Percentiles rank a stretch among this genome's conserved stretches.
Conservation (phyloP, 192 early-diverging fungal genomes). For the Gryganskiella cystojenkinii region DNA sequence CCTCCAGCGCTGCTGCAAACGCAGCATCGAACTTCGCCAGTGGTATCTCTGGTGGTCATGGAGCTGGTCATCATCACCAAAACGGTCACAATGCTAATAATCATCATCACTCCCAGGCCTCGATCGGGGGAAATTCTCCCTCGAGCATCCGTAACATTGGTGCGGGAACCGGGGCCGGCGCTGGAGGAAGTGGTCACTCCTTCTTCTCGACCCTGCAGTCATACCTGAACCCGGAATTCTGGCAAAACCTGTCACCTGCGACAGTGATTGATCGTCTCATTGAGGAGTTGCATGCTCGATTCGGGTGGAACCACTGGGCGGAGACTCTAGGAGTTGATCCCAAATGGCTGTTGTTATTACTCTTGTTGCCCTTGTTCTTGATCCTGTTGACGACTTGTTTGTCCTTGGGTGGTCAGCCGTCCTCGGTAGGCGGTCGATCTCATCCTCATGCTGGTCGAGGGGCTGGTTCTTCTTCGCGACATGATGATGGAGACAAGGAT, state of each 20-base stretch:
- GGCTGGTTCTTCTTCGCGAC: neutral
- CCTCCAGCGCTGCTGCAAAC: conserved; percentile 12
- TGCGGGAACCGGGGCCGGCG: too few relatives aligned
- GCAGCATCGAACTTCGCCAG: conserved; percentile 1
- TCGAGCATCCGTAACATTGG: too few relatives aligned
- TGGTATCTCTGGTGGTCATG: neutral
- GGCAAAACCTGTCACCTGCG: neutral
- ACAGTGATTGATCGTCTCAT: neutral
- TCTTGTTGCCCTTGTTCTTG: conserved; percentile 11
- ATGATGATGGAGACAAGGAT: neutral
- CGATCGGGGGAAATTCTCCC: too few relatives aligned
- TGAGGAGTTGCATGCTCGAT: neutral
- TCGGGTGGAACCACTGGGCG: conserved; percentile 1
- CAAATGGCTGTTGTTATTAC: conserved; percentile 9
- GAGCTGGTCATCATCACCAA: too few relatives aligned
- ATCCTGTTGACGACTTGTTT: conserved; percentile 3
- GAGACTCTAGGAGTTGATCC: conserved; percentile 12
- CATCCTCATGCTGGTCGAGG: neutral
- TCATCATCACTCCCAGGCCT: neutral
- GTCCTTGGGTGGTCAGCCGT: conserved; percentile 10
- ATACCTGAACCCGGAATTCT: neutral
- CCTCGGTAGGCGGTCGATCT: neutral
- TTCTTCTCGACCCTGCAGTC: neutral
- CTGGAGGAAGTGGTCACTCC: neutral
- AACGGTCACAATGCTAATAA: neutral